Evolutionary conservation across 306 rosid genomes (phyloP).

Genomic region (Prinsepia uniflora): DNA sequence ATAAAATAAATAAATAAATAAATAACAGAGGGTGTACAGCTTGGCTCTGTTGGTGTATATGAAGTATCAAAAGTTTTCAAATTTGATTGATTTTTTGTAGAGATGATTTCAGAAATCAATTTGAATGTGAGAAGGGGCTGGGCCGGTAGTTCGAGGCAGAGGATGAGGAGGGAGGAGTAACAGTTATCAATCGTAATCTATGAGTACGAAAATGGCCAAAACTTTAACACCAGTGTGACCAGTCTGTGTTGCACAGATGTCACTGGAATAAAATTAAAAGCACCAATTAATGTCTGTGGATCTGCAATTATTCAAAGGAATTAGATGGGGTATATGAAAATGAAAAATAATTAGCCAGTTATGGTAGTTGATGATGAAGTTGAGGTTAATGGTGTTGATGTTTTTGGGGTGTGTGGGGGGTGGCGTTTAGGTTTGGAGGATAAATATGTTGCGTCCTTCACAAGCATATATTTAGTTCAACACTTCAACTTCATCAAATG

Average conservation of each 20-base stretch:
- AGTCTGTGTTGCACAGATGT: slow-evolving; percentile 38
- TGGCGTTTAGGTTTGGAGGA: slow-evolving; percentile 19
- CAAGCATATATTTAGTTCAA: slow-evolving; percentile 35
- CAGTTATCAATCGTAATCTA: slow-evolving; percentile 72
- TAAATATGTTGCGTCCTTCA: slow-evolving; percentile 42
- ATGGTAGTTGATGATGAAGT: not conserved
- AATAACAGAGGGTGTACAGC: too few species aligned
- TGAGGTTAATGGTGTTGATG: not conserved
- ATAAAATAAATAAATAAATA: too few species aligned
- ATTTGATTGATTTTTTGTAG: too few species aligned
- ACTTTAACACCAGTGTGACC: slow-evolving; percentile 41
- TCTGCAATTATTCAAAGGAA: not conserved
- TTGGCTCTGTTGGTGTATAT: too few species aligned
- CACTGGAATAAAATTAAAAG: slow-evolving; percentile 30
- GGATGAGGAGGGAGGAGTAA: slow-evolving; percentile 9
- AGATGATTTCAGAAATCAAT: too few species aligned
- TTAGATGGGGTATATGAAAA: slow-evolving; percentile 24
- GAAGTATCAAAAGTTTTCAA: too few species aligned
- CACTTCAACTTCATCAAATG: not conserved
- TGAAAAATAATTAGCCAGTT: slow-evolving; percentile 29
- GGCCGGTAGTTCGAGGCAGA: too few species aligned
- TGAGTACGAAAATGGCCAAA: slow-evolving; percentile 57
- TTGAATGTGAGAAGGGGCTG: too few species aligned
- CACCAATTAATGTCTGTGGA: not conserved
- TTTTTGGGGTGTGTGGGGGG: not conserved